Evolutionary conservation across 1,284 basidiomycete species (phyloP).

Genomic region (Kwoniella shivajii): DNA sequence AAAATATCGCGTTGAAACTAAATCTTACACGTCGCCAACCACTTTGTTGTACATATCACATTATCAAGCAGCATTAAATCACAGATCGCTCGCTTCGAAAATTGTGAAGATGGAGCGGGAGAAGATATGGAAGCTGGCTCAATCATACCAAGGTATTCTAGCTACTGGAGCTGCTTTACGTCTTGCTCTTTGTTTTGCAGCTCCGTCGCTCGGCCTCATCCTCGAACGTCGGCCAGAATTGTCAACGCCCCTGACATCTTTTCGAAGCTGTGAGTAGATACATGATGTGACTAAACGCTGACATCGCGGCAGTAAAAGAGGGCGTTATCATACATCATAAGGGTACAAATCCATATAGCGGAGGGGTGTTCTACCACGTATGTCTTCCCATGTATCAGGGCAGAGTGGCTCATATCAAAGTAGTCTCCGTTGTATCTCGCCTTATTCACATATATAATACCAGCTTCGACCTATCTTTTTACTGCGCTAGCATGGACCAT

Average conservation of each 20-base stretch:
- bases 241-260: constrained; percentile 78
- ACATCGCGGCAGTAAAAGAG: constrained; percentile 69
- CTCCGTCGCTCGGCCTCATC: constrained; percentile 38
- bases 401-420: constrained; percentile 3
- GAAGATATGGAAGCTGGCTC: neutral
- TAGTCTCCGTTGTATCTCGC: constrained; percentile 82
- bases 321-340: constrained; percentile 75
- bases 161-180: constrained; percentile 33
- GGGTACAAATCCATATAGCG: constrained; percentile 79
- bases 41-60: no score
- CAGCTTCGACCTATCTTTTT: constrained; percentile 56
- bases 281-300: neutral
- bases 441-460: constrained; percentile 67
- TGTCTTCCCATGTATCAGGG: constrained; percentile 32
- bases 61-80: no score
- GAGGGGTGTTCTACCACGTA: constrained; percentile 81
- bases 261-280: constrained; percentile 51
- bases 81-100: no score
- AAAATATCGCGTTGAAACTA: no score
- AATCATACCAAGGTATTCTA: constrained; percentile 7
- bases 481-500: constrained; percentile 70
- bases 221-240: constrained; percentile 65
- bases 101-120: neutral
- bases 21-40: no score
- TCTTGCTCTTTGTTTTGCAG: constrained; percentile 38